These are phyloP conservation scores for Malassezia vespertilionis DNA, from an alignment of 1,284 basidiomycete genomes.

Conservation along the genomic window DNA sequence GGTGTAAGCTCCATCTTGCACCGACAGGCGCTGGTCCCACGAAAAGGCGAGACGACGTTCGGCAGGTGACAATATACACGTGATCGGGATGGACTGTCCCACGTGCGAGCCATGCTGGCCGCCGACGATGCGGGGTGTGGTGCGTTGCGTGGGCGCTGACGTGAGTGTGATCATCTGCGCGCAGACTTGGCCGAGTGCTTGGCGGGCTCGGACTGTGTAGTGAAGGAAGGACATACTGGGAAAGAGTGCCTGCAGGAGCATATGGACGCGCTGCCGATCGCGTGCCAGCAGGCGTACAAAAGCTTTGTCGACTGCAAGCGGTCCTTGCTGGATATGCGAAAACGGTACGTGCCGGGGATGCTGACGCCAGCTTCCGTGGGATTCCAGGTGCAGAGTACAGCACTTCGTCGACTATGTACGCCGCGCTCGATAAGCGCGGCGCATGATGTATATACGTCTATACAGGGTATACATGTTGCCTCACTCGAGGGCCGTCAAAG, in stretches of 20 bases:
- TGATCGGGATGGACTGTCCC: conserved; percentile 7
- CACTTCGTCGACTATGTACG: conserved; percentile 11
- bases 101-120: background rate
- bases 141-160: conserved; percentile 4
- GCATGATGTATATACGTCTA: too few species aligned
- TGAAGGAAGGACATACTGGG: conserved; percentile 3
- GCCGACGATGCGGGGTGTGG: conserved; percentile 13
- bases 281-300: conserved; percentile 16
- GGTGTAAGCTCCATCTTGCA: too few species aligned
- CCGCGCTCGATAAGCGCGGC: conserved; percentile 12
- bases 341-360: conserved; percentile 4
- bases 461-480: too few species aligned
- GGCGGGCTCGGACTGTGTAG: conserved; percentile 13
- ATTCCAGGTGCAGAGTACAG: conserved; percentile 15
- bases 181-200: conserved; percentile 16
- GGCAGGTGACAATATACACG: conserved; percentile 5
- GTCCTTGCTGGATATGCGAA: conserved; percentile 16
- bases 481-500: too few species aligned
- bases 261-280: conserved; percentile 4
- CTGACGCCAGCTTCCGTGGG: conserved; percentile 11
- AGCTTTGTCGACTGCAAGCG: conserved; percentile 19
- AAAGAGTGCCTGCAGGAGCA: conserved; percentile 13
- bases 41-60: too few species aligned
- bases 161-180: conserved; percentile 14
- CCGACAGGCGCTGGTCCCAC: too few species aligned